Conservation (phyloP, 768 basidiomycete genomes). For the Tephrocybe sp. region DNA sequence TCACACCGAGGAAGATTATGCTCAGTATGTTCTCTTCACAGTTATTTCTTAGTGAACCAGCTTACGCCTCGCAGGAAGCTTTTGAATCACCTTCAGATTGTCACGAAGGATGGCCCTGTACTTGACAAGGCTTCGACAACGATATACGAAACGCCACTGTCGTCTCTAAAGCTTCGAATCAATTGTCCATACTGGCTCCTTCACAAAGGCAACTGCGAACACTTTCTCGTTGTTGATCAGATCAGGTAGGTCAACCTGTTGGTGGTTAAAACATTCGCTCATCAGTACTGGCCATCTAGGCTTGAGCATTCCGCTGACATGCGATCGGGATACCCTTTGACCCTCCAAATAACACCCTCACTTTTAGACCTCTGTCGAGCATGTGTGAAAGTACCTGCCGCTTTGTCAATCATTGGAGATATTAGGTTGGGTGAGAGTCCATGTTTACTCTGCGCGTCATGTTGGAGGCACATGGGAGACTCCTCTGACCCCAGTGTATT, state of each 20-base stretch:
- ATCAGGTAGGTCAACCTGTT: constrained; percentile 49
- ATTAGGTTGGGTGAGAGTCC: constrained; percentile 76
- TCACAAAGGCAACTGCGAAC: constrained; percentile 81
- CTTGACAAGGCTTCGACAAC: constrained; percentile 38
- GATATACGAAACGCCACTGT: constrained; percentile 47
- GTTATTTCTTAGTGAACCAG: constrained; percentile 34
- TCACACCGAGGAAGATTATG: constrained; percentile 47
- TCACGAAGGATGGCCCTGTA: constrained; percentile 26
- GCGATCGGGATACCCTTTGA: constrained; percentile 60
- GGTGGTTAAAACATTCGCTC: neutral
- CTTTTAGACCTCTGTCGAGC: constrained; percentile 63
- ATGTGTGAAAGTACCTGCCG: constrained; percentile 69
- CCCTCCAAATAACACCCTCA: constrained; percentile 59
- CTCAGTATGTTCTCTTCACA: constrained; percentile 33
- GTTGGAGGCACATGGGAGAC: constrained; percentile 70
- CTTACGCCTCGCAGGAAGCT: constrained; percentile 28
- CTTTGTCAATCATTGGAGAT: constrained; percentile 67
- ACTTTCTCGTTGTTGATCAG: constrained; percentile 70
- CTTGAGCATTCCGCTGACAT: constrained; percentile 58
- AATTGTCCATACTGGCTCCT: constrained; percentile 82
- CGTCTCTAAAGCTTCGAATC: constrained; percentile 55
- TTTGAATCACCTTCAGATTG: constrained; percentile 23
- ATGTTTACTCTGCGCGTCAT: constrained; percentile 67
- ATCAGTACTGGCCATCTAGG: constrained; percentile 31
- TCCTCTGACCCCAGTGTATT: constrained; percentile 42